Evolutionary conservation across 1,139 yeast species (phyloP).

Genomic region (Waltiozyma sp.): DNA sequence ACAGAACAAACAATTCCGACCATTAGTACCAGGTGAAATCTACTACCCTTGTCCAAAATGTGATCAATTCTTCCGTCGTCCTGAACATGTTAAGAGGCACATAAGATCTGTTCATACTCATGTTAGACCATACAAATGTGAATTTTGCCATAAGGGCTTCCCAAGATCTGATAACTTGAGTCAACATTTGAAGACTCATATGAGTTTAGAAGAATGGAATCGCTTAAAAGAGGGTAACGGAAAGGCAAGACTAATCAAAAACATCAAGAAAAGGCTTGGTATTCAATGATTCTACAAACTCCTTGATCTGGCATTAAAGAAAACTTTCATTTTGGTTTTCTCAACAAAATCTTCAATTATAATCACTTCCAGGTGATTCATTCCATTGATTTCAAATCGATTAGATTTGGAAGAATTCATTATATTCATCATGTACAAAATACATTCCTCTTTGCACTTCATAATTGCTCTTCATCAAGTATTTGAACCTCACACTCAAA

Average conservation of each 20-base stretch:
- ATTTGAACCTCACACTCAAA: too few relatives aligned
- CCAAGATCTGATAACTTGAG: slow-evolving; percentile 70
- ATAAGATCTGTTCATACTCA: slow-evolving; percentile 53
- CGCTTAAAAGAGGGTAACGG: background rate
- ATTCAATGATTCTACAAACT: background rate
- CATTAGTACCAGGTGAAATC: background rate
- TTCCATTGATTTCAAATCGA: too few relatives aligned
- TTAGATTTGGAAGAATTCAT: too few relatives aligned
- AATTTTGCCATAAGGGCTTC: slow-evolving; percentile 60
- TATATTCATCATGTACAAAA: too few relatives aligned
- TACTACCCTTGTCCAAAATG: slow-evolving; percentile 16
- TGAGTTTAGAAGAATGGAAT: slow-evolving; percentile 5
- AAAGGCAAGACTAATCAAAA: background rate
- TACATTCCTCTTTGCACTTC: too few relatives aligned
- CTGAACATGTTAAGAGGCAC: slow-evolving; percentile 73
- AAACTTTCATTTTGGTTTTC: too few relatives aligned
- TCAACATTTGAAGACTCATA: slow-evolving; percentile 69
- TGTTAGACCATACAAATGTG: slow-evolving; percentile 68
- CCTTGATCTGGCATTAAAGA: background rate
- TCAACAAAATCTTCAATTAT: too few relatives aligned
- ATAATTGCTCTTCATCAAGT: too few relatives aligned
- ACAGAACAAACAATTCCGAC: background rate
- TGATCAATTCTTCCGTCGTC: slow-evolving; percentile 47
- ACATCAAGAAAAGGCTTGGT: background rate
- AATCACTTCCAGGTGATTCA: too few relatives aligned